phyloP scores from a whole-genome alignment of 148 eudicot genomes.

The Oxyria digyna region DNA sequence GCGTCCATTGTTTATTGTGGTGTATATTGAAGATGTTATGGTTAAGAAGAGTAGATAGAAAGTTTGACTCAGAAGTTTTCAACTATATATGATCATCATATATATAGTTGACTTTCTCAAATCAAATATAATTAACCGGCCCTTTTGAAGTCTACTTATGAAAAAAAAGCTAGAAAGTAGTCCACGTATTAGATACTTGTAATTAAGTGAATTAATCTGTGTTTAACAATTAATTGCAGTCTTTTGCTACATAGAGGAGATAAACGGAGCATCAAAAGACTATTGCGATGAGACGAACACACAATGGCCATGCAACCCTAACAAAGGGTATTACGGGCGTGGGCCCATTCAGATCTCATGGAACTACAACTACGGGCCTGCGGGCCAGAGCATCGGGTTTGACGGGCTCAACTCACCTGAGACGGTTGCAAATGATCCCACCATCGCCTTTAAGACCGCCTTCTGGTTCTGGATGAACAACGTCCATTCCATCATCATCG shows the following conservation, averaged over 20 bases:
- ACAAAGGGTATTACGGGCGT: conserved; percentile 22
- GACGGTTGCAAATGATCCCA: conserved; percentile 20
- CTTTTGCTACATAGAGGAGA: conserved; percentile 20
- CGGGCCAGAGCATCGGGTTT: conserved; percentile 32
- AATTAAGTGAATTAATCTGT: background rate
- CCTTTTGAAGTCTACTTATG: background rate
- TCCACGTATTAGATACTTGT: background rate
- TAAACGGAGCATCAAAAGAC: conserved; percentile 16
- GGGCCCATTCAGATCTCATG: conserved; percentile 31
- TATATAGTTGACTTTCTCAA: background rate
- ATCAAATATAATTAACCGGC: no score
- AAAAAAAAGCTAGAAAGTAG: background rate
- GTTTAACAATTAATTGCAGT: background rate
- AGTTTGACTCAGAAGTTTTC: background rate
- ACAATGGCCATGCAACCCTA: conserved; percentile 24
- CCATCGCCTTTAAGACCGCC: conserved; percentile 24
- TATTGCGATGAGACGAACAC: conserved; percentile 9
- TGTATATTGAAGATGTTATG: no score
- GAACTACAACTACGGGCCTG: conserved; percentile 41
- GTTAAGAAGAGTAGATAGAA: background rate
- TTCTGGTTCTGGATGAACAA: conserved; percentile 44
- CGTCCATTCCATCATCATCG: conserved; percentile 17
- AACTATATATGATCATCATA: background rate
- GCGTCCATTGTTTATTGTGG: no score
- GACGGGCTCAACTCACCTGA: conserved; percentile 36